Evolutionary conservation across 352 stramenopile genomes (phyloP), one percentile per base, ranked within the genome.

Genomic region (Thraustotheca clavata): DNA sequence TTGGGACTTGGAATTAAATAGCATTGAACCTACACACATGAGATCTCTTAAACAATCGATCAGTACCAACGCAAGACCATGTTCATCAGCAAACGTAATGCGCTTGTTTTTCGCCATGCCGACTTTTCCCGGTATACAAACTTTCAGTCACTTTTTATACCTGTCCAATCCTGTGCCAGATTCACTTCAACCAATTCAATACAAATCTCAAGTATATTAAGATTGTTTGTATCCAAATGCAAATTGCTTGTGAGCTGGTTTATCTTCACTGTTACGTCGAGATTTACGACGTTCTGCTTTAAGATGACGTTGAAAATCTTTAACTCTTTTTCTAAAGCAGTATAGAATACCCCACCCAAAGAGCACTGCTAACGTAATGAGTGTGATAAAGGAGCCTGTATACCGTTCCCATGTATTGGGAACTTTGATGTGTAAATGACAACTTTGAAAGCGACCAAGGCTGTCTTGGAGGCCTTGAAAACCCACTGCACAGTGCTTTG

Each of bases 361-460:
- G 1, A 87, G 62, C 39, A 71, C 80, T 16, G 87, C 35, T 4
- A 97, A 67, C 2, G 85, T 79, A 14, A 94, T 69, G 34, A 90
- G 66, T 20, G 79, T 76, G 26, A 96, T 77, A 26, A 91, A 73
- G 16, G 77, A 89, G 26, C 85, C 75, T 2, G 86, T 91, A 67
- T 96, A 91, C 4, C 85, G 70, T 34, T 96, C 83, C 62, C 87
- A 94, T 9, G 70, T 62, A 2, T 77, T 89, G 4, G 96, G 96
- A 54, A 95, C 84, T 71, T 98, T 98, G 54, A 98, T 97, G 67
- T 86, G 82, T 29, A 98, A 67, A 73, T 99, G 96, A 68, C 96
- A 99, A 47, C 79, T 97, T 26, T 80, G 67, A 63, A 98, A 98
- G 24, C 83, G 71, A 20, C 96, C 93, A 22, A 95, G 55, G 9